Percentiles rank a stretch among this genome's conserved stretches.
These are phyloP conservation scores for Globisporangium iwayamae DNA, from an alignment of 352 stramenopile genomes.

Conservation along the genomic window DNA sequence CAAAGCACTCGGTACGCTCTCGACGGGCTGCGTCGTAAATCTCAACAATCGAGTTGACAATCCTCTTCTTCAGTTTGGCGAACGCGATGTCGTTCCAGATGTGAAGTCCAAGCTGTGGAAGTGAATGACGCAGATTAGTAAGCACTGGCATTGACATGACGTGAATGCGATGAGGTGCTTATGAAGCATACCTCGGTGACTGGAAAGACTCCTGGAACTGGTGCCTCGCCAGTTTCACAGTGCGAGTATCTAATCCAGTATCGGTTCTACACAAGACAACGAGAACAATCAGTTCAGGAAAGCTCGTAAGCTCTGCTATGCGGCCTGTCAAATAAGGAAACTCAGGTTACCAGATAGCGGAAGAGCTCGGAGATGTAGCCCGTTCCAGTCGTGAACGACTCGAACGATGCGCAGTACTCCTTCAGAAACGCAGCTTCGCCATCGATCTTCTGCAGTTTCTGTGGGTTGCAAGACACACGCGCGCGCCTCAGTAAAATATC, in stretches of 20 bases:
- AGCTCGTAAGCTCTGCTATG: background rate
- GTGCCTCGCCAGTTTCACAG: conserved; percentile 77
- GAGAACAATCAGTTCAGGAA: background rate
- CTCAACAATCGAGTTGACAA: conserved; percentile 60
- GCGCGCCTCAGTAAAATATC: background rate
- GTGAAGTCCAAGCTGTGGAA: conserved; percentile 64
- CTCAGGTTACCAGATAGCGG: conserved; percentile 52
- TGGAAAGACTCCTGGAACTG: conserved; percentile 79
- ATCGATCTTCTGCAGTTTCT: conserved; percentile 53
- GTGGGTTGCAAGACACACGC: background rate
- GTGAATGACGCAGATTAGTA: background rate
- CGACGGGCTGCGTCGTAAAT: conserved; percentile 59
- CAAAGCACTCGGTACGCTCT: conserved; percentile 58
- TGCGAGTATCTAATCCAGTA: conserved; percentile 89
- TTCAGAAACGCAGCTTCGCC: conserved; percentile 67
- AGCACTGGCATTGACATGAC: background rate
- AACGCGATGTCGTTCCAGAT: conserved; percentile 86
- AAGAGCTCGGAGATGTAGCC: conserved; percentile 85
- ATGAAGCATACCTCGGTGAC: conserved; percentile 57
- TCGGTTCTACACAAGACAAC: conserved; percentile 41
- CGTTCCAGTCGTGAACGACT: conserved; percentile 68
- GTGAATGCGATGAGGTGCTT: background rate
- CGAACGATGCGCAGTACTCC: conserved; percentile 65
- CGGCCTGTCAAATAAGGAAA: background rate
- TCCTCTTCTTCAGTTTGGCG: conserved; percentile 59